phyloP scores from a whole-genome alignment of 169 alveolate genomes.

The Eimeria mitis region DNA sequence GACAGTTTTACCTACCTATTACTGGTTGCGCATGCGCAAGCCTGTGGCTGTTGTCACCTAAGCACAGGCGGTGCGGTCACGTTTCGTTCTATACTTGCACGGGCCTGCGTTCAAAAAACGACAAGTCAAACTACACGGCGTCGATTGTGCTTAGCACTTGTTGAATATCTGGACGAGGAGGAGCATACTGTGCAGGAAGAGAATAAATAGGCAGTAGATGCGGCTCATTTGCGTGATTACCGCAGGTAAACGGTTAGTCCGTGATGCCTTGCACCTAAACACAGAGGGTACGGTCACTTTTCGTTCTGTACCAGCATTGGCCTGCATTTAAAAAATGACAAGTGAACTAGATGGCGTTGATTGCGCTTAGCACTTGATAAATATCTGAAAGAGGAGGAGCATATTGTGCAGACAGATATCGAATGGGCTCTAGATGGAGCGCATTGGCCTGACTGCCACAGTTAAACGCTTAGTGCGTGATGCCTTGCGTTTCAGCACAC shows the following conservation, averaged over 20 bases:
- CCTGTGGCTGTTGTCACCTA: not conserved
- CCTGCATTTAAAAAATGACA: not conserved
- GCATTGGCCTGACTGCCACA: not conserved
- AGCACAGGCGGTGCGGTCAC: not conserved
- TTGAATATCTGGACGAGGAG: not conserved
- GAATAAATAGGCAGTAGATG: too few species aligned
- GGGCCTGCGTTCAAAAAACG: not conserved
- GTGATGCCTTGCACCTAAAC: too few species aligned
- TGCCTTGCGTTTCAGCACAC: not conserved
- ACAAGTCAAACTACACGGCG: not conserved
- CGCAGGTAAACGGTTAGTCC: too few species aligned
- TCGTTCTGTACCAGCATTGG: not conserved
- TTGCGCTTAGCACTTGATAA: not conserved
- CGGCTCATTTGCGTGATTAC: too few species aligned
- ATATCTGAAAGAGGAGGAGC: not conserved
- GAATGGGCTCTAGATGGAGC: not conserved
- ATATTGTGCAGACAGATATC: not conserved
- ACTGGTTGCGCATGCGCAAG: not conserved
- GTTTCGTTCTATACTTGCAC: not conserved
- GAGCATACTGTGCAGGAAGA: too few species aligned
- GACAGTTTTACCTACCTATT: not conserved
- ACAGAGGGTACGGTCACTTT: too few species aligned
- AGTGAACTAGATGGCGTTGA: not conserved
- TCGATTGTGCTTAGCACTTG: not conserved
- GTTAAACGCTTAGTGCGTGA: not conserved